phyloP scores from a whole-genome alignment of 192 early-diverging fungal genomes.

The Backusella liffmaniae region DNA sequence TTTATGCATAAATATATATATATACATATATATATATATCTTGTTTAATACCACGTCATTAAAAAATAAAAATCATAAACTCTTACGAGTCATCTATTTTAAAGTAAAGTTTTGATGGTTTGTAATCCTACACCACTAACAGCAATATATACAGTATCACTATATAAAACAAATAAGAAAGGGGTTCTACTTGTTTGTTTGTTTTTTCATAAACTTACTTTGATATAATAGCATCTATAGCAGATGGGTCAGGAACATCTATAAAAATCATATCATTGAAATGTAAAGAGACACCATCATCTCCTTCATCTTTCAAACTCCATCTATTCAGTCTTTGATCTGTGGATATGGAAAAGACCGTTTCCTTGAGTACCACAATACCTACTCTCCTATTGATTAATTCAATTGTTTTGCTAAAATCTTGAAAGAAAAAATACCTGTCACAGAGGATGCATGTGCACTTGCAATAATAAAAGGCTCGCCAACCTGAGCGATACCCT shows the following conservation, averaged over 20 bases:
- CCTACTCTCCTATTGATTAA: conserved; percentile 19
- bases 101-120: background rate
- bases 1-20: conserved; percentile 55
- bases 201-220: conserved; percentile 2
- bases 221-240: conserved; percentile 41
- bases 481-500: conserved; percentile 11
- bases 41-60: too few relatives aligned
- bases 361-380: conserved; percentile 34
- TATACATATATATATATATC: too few relatives aligned
- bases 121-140: conserved; percentile 62
- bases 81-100: background rate
- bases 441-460: conserved; percentile 71
- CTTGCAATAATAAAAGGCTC: conserved; percentile 23
- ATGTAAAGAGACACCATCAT: conserved; percentile 12
- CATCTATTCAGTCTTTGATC: conserved; percentile 73
- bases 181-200: too few relatives aligned
- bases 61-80: too few relatives aligned
- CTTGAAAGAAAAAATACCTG: conserved; percentile 40
- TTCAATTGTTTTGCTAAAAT: too few relatives aligned
- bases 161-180: background rate
- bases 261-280: conserved; percentile 47
- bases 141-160: conserved; percentile 24
- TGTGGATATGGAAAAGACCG: conserved; percentile 54
- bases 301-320: conserved; percentile 27
- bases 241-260: conserved; percentile 67